phyloP scores from a whole-genome alignment of 768 basidiomycete species.

The Tricholoma hemisulphureum region DNA sequence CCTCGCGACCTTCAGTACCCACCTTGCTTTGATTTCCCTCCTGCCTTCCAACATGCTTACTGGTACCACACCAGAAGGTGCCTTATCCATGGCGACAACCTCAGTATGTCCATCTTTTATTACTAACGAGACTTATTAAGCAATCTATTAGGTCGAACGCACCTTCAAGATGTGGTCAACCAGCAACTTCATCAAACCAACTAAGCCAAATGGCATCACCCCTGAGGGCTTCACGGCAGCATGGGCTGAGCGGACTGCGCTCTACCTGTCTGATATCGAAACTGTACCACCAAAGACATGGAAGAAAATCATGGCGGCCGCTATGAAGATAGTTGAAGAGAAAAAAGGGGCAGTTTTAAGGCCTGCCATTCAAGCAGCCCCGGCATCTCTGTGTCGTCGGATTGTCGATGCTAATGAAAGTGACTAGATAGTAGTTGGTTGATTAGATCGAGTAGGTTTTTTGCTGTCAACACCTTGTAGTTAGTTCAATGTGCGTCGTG shows the following conservation, averaged over 20 bases:
- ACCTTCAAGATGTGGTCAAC: conserved; percentile 3
- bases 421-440: conserved; percentile 2
- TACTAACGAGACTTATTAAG: not conserved
- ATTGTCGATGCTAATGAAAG: conserved; percentile 1
- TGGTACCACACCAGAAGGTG: not conserved
- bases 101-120: conserved; percentile 1
- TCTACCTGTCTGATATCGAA: not conserved
- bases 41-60: not conserved
- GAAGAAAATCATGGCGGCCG: conserved; percentile 2
- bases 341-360: not conserved
- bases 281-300: not conserved
- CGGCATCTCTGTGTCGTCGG: not conserved
- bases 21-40: not conserved
- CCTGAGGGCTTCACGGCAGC: not conserved
- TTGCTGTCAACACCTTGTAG: not conserved
- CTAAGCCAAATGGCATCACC: not conserved
- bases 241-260: not conserved
- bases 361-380: not conserved
- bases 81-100: not conserved
- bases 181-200: not conserved
- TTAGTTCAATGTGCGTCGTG: not conserved
- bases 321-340: not conserved
- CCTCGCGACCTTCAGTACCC: conserved; percentile 1
- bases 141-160: conserved; percentile 3
- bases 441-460: not conserved